These are phyloP conservation scores for Nicotiana paniculata DNA, from an alignment of 257 asterid genomes.

Conservation along the genomic window DNA sequence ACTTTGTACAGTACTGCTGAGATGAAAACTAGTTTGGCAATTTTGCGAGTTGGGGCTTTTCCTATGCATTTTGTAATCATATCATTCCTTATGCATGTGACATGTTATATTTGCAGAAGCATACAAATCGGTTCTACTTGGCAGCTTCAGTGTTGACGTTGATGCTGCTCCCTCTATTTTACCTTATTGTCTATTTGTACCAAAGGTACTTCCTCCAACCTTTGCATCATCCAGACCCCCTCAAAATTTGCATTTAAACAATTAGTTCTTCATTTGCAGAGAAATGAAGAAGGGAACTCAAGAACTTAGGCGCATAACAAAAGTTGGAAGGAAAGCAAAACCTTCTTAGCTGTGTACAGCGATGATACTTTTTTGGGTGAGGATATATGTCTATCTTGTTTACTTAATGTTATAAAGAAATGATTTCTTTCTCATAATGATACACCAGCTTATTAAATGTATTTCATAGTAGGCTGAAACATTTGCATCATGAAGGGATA, in stretches of 20 bases:
- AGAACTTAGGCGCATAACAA: conserved; percentile 59
- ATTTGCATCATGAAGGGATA: not conserved
- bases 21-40: not conserved
- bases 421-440: not conserved
- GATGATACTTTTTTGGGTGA: not conserved
- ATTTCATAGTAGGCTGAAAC: not conserved
- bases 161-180: conserved; percentile 86
- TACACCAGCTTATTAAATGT: not conserved
- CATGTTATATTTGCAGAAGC: conserved; percentile 53
- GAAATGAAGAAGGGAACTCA: conserved; percentile 53
- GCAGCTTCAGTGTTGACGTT: conserved; percentile 58
- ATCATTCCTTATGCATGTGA: not conserved
- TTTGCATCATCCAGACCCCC: not conserved
- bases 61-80: not conserved
- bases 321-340: conserved; percentile 58
- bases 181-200: conserved; percentile 55
- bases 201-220: conserved; percentile 50
- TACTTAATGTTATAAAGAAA: not conserved
- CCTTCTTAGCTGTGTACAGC: conserved; percentile 41
- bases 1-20: not conserved
- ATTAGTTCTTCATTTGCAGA: conserved; percentile 33
- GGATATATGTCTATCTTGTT: not conserved
- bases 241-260: not conserved
- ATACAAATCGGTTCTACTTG: conserved; percentile 53
- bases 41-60: not conserved